These are phyloP conservation scores for Haplosporangium sp. DNA, from an alignment of 371 early-diverging fungal species.

Conservation along the genomic window DNA sequence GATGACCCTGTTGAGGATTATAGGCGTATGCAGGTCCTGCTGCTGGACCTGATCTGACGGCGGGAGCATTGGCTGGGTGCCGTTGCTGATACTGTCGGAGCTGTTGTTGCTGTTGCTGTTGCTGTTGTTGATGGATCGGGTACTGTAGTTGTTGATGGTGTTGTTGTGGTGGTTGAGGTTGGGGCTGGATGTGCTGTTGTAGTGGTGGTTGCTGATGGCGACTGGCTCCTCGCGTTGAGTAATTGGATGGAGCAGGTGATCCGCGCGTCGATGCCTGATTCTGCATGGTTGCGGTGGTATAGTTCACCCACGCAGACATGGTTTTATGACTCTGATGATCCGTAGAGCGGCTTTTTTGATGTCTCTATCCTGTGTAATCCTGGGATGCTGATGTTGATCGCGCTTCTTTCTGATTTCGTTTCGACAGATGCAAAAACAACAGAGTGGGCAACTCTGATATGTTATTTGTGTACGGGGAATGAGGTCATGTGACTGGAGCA, in stretches of 20 bases:
- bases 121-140: not conserved
- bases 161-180: not conserved
- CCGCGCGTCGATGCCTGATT: slow-evolving; percentile 7
- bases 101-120: slow-evolving; percentile 14
- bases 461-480: no score
- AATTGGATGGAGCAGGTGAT: slow-evolving; percentile 23
- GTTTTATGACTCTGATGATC: not conserved
- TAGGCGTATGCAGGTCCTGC: slow-evolving; percentile 4
- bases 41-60: not conserved
- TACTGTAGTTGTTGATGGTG: not conserved
- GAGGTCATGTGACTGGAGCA: no score
- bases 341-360: not conserved
- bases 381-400: not conserved
- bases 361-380: not conserved
- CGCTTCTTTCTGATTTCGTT: not conserved
- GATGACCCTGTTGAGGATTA: slow-evolving; percentile 8
- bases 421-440: no score
- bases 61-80: not conserved
- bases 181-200: slow-evolving; percentile 10
- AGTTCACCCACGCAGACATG: slow-evolving; percentile 22
- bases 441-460: no score
- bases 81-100: slow-evolving; percentile 3
- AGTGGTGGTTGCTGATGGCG: slow-evolving; percentile 22
- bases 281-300: slow-evolving; percentile 22
- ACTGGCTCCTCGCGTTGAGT: slow-evolving; percentile 21